phyloP scores from a whole-genome alignment of 192 early-diverging fungal genomes.

The Pilobolus umbonatus region DNA sequence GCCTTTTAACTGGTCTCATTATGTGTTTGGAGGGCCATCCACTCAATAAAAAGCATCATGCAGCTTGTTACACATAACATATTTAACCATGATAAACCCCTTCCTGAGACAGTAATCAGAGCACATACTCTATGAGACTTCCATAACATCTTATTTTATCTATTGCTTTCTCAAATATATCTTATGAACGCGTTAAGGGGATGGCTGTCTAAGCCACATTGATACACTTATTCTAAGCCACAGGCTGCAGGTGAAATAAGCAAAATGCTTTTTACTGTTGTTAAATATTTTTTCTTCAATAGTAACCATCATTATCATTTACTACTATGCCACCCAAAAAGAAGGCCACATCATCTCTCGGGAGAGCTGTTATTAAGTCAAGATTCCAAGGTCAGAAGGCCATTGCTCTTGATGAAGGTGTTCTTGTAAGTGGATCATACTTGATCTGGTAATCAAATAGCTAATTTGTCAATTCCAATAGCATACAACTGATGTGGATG shows the following conservation, averaged over 20 bases:
- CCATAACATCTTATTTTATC: no score
- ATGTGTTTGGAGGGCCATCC: conserved; percentile 6
- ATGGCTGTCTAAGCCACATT: no score
- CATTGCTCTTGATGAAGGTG: conserved; percentile 35
- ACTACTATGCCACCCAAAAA: conserved; percentile 28
- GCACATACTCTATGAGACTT: no score
- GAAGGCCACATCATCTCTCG: conserved; percentile 26
- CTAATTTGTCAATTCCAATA: conserved; percentile 9
- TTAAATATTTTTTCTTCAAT: no score
- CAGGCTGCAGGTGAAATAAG: no score
- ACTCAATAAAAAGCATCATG: neutral
- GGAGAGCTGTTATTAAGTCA: conserved; percentile 33
- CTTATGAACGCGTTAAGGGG: no score
- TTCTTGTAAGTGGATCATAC: conserved; percentile 16
- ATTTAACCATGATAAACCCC: no score
- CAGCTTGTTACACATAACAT: no score
- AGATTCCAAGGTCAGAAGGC: conserved; percentile 36
- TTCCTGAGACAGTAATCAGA: no score
- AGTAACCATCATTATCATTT: conserved; percentile 1
- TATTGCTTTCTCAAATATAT: no score
- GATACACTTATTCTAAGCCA: no score
- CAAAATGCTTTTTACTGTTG: no score
- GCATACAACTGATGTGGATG: conserved; percentile 85
- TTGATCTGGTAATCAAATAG: neutral
- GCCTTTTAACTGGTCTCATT: conserved; percentile 23